Evolutionary conservation across 768 basidiomycete species (phyloP), one percentile per base, ranked within the genome.

Genomic region (Tylopilus felleus): DNA sequence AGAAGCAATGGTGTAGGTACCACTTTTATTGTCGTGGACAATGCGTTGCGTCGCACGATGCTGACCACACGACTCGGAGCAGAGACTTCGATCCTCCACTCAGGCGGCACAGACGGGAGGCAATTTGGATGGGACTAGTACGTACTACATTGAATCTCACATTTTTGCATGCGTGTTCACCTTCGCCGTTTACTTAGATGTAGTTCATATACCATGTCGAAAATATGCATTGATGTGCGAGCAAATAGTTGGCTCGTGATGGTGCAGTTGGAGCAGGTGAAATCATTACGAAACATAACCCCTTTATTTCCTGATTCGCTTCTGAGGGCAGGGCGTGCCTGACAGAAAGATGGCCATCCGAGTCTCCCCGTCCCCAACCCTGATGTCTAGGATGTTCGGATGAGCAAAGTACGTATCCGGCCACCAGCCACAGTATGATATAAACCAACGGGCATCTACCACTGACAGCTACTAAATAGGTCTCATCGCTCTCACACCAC

Each of bases 91-190:
- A 71, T 2, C 64, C 64, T 1, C 57, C 45, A 1, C 68, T 68
- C 3, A 69, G 28, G n/a, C n/a, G n/a, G 52, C 70, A 69, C 42
- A 48, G 29, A 39, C 0, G 60, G 4, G 63, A 69, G 39, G 64
- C 66, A 16, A 49, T 70, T 17, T 69, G 68, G 68, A 50, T 47
- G 49, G 65, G 65, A 70, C 36, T 69, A 2, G 68, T 68, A 42
- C 57, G 68, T 49, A 5, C 22, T 4, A 1, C 19, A n/a, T 19
- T 8, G 8, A 4, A 10, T 16, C 17, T 5, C 9, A 3, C 10
- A 8, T 41, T 13, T n/a, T 1, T 16, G 14, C 8, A 13, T 13
- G 8, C 17, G 13, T 45, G 17, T 49, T 57, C 27, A 58, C 44
- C 6, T 9, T 14, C 19, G 6, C n/a, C 23, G 21, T 58, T 38